Percentiles rank a stretch among this genome's conserved stretches.
phyloP scores from a whole-genome alignment of 1,284 basidiomycete genomes.

The Ustilago bromivora region DNA sequence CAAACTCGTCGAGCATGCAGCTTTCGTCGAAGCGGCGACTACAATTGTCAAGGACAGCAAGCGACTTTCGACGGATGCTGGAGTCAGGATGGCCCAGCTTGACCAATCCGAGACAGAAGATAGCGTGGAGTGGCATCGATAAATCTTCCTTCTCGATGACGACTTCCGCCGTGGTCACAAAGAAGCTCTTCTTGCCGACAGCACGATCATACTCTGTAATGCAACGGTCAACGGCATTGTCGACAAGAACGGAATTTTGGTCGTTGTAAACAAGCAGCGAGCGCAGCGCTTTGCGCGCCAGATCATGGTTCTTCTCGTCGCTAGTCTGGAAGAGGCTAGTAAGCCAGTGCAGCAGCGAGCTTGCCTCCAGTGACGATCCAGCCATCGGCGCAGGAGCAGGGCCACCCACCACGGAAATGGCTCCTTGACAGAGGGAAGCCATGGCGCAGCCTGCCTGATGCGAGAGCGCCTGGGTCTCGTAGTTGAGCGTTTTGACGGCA shows the following conservation, averaged over 20 bases:
- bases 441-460: constrained; percentile 79
- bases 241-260: constrained; percentile 76
- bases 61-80: constrained; percentile 80
- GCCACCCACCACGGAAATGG: constrained; percentile 72
- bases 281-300: constrained; percentile 77
- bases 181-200: constrained; percentile 74
- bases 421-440: constrained; percentile 75
- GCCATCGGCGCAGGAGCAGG: constrained; percentile 87
- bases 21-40: constrained; percentile 55
- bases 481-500: constrained; percentile 73
- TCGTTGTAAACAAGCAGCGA: constrained; percentile 78
- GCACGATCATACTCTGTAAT: constrained; percentile 75
- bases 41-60: constrained; percentile 82
- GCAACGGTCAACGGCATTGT: constrained; percentile 79
- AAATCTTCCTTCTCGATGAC: constrained; percentile 75
- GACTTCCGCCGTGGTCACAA: constrained; percentile 83
- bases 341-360: constrained; percentile 72
- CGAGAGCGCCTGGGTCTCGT: constrained; percentile 75
- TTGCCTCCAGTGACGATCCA: constrained; percentile 72
- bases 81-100: constrained; percentile 84
- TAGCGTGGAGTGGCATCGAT: constrained; percentile 81
- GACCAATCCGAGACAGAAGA: constrained; percentile 83
- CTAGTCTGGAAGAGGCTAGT: constrained; percentile 71
- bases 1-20: constrained; percentile 71
- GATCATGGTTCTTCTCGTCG: constrained; percentile 69